Evolutionary conservation across 768 basidiomycete species (phyloP), one percentile per base, ranked within the genome.

Genomic region (Filobasidium wieringae): DNA sequence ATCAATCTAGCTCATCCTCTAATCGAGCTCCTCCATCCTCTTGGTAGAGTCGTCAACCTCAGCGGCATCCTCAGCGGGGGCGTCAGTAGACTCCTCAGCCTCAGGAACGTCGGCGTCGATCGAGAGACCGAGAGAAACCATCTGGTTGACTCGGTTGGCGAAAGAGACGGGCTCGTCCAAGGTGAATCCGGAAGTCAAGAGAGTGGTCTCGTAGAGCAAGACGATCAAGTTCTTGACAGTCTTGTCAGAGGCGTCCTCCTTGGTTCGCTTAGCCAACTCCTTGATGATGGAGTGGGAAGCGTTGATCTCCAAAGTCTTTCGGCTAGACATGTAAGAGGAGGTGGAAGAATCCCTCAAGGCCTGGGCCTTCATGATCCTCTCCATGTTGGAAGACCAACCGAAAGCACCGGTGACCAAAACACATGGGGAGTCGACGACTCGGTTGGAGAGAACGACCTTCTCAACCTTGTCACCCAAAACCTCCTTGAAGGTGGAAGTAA

Each of bases 371-470:
- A 97, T 96, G 80, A 96, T 95, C 76, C 92, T 85, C 76, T 92
- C 86, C 93, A 97, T 97, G 81, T 96, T 96, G 56, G 92, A 91
- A 27, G 90, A 95, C 93, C 93, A 99, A 56, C 93, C 95, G 77
- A 96, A 99, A 75, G 96, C 92, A 57, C 93, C 93, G 59, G 95
- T 97, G 72, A 96, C 91, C 68, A 93, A 84, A 43, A 95, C 93
- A 74, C 86, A 96, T 61, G 91, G 92, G 19, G 91, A 95, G 76
- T 93, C 90, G 67, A 83, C 80, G 79, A 99, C 93, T 76, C 93
- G 89, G 83, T 93, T 96, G 45, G 93, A 97, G 65, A 96, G 80
- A 63, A 93, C 82, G 24, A 99, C 93, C 81, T 99, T 99, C 82
- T 99, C 95, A 63, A 99, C 92, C 81, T 92, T 93, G 77, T 96